phyloP scores from a whole-genome alignment of 2,329 filamentous ascomycete genomes.

The Claviceps spartinae region DNA sequence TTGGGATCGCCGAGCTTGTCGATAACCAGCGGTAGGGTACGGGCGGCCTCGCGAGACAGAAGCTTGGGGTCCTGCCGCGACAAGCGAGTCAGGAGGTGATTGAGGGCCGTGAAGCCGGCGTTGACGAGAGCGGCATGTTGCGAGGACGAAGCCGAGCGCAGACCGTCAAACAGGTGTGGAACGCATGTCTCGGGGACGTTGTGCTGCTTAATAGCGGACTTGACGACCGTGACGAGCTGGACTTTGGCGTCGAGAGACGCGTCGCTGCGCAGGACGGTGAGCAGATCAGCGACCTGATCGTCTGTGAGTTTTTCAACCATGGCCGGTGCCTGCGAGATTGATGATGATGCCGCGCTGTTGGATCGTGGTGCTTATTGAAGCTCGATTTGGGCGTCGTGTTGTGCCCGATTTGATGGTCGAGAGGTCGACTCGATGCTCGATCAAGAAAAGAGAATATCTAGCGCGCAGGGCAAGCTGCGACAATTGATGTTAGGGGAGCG shows the following conservation, averaged over 20 bases:
- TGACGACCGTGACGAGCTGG: constrained; percentile 57
- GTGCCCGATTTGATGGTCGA: not conserved
- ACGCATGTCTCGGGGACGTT: constrained; percentile 69
- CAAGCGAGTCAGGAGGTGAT: constrained; percentile 75
- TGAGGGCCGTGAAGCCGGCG: constrained; percentile 76
- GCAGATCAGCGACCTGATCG: constrained; percentile 42
- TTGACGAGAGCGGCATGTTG: constrained; percentile 67
- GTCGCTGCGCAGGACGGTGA: constrained; percentile 43
- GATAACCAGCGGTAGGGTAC: constrained; percentile 60
- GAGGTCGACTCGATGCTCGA: too few species aligned
- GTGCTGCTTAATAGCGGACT: constrained; percentile 84
- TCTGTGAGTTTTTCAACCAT: constrained; percentile 48
- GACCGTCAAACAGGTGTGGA: constrained; percentile 64
- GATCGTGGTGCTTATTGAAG: not conserved
- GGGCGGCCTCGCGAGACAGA: constrained; percentile 54
- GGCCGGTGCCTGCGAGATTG: constrained; percentile 7
- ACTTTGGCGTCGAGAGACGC: constrained; percentile 57
- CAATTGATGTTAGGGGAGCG: not conserved
- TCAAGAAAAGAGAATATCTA: not conserved
- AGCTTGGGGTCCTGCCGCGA: constrained; percentile 71
- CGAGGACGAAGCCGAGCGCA: constrained; percentile 61
- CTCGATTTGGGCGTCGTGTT: not conserved
- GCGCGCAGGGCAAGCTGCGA: not conserved
- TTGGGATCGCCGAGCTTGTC: constrained; percentile 82
- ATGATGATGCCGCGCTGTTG: not conserved